Conservation (phyloP, 805 yeast genomes). For the Hagleromyces aurorensis region DNA sequence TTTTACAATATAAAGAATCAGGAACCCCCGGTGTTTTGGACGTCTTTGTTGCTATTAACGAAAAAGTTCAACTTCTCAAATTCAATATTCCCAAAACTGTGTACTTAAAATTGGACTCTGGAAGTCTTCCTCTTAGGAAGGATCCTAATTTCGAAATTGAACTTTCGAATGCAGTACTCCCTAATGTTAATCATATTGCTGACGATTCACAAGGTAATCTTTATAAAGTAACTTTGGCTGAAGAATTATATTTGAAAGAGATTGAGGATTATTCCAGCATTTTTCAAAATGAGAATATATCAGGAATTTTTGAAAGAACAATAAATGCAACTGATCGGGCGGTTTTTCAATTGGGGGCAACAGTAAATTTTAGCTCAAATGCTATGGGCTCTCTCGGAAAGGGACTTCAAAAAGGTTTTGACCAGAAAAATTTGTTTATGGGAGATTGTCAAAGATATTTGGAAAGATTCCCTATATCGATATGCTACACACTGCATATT, state of each 20-base stretch:
- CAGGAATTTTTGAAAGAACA: slow-evolving; percentile 71
- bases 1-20: slow-evolving; percentile 59
- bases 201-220: slow-evolving; percentile 39
- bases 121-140: slow-evolving; percentile 32
- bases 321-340: slow-evolving; percentile 64
- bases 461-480: slow-evolving; percentile 44
- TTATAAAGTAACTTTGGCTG: slow-evolving; percentile 63
- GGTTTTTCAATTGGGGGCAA: slow-evolving; percentile 67
- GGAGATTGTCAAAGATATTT: slow-evolving; percentile 48
- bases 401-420: slow-evolving; percentile 82
- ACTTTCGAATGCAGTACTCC: slow-evolving; percentile 53
- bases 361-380: slow-evolving; percentile 60
- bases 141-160: slow-evolving; percentile 50
- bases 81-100: slow-evolving; percentile 70
- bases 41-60: slow-evolving; percentile 61
- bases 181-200: slow-evolving; percentile 48
- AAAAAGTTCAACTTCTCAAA: slow-evolving; percentile 62
- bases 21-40: slow-evolving; percentile 65
- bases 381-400: slow-evolving; percentile 77
- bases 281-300: slow-evolving; percentile 50
- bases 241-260: slow-evolving; percentile 50
- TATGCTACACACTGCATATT: slow-evolving; percentile 61
- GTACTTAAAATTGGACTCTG: slow-evolving; percentile 56
- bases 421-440: slow-evolving; percentile 44
- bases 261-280: slow-evolving; percentile 49